These are phyloP conservation scores for Wallacemonas sp. DNA, from an alignment of 208 protist genomes.

Conservation along the genomic window DNA sequence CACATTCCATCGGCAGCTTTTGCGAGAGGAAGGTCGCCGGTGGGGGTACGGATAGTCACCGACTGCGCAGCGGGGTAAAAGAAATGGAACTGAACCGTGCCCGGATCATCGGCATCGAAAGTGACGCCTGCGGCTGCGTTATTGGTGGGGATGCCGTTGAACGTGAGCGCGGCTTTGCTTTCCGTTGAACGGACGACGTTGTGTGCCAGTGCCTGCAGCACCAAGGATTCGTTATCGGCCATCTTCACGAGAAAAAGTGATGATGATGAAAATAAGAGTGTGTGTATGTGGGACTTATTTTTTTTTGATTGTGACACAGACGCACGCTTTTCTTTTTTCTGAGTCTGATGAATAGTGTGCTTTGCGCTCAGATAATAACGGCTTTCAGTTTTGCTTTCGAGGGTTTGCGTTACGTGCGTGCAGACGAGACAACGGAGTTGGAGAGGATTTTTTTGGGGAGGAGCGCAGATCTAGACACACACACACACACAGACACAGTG, in stretches of 20 bases:
- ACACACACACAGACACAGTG: too few relatives aligned
- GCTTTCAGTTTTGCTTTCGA: too few relatives aligned
- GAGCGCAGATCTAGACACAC: too few relatives aligned
- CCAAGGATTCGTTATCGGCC: slow-evolving; percentile 10
- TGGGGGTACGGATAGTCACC: slow-evolving; percentile 3
- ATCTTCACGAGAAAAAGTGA: neutral
- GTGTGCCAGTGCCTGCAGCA: slow-evolving; percentile 15
- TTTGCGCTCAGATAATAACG: too few relatives aligned
- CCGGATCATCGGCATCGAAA: slow-evolving; percentile 19
- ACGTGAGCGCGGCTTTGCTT: slow-evolving; percentile 8
- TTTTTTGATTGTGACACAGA: too few relatives aligned
- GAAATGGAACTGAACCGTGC: slow-evolving; percentile 21
- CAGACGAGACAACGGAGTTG: too few relatives aligned
- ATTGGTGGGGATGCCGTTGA: slow-evolving; percentile 18
- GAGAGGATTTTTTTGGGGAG: too few relatives aligned
- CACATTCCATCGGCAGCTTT: slow-evolving; percentile 18
- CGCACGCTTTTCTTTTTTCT: too few relatives aligned
- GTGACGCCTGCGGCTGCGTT: slow-evolving; percentile 21
- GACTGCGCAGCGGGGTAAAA: slow-evolving; percentile 23
- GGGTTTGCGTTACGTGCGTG: too few relatives aligned
- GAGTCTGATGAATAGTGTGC: too few relatives aligned
- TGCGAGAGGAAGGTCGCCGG: slow-evolving; percentile 1
- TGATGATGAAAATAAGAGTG: neutral
- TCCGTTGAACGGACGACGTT: slow-evolving; percentile 12
- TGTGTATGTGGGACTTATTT: neutral